Evolutionary conservation across 2,329 filamentous ascomycete species (phyloP).

Genomic region (Sarocladium oryzae): DNA sequence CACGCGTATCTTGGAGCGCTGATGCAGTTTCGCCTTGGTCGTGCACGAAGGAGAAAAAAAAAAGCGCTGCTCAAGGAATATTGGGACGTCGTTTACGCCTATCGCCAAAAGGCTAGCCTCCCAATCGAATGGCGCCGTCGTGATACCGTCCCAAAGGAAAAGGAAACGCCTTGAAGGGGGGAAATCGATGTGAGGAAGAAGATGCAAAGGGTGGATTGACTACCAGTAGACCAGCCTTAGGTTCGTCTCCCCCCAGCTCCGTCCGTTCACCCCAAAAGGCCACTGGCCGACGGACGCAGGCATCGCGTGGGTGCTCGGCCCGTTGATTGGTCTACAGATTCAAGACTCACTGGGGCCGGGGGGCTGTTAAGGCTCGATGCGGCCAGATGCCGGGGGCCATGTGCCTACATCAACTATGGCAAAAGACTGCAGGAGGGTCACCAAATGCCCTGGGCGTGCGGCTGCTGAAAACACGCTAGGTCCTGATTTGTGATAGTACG

Average conservation of each 20-base stretch:
- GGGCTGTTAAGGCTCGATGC: not conserved
- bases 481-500: not conserved
- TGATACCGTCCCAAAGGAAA: not conserved
- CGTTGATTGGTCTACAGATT: conserved; percentile 2
- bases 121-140: not conserved
- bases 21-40: not conserved
- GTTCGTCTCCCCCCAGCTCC: conserved; percentile 1
- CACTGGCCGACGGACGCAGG: conserved; percentile 1
- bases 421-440: conserved; percentile 2
- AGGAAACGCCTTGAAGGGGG: not conserved
- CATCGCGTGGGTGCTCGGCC: not conserved
- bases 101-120: not conserved
- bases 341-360: conserved; percentile 3
- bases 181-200: conserved; percentile 2
- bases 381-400: conserved; percentile 4
- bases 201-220: conserved; percentile 9
- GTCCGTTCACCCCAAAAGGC: not conserved
- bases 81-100: not conserved
- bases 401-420: not conserved
- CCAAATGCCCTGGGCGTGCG: not conserved
- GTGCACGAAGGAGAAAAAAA: not conserved
- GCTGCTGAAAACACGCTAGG: conserved; percentile 3
- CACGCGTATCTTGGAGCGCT: not conserved
- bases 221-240: not conserved
- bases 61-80: not conserved